Evolutionary conservation across 345 rosid genomes (phyloP).

Genomic region (Sisymbrium altissimum): DNA sequence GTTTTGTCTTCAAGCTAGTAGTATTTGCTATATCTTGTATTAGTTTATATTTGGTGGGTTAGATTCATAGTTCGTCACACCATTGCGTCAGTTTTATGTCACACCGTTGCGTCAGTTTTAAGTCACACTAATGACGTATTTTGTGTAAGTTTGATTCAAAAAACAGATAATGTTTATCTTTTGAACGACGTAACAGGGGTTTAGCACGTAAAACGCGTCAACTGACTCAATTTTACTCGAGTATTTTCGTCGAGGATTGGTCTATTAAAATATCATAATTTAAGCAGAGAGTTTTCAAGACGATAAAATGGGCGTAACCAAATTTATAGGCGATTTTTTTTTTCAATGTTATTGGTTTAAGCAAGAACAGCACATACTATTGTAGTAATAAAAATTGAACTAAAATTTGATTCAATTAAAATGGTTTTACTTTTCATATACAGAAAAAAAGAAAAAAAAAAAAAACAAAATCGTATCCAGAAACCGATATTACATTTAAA

Average conservation of each 20-base stretch:
- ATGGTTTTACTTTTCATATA: not conserved
- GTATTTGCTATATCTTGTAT: not conserved
- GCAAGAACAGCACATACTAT: no score
- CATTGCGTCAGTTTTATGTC: no score
- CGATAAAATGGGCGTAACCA: not conserved
- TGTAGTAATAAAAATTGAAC: not conserved
- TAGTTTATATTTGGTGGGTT: not conserved
- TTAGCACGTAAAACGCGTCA: not conserved
- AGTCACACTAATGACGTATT: conserved; percentile 4
- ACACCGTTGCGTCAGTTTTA: not conserved
- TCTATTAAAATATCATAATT: not conserved
- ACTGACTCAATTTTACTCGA: not conserved
- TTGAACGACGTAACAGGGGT: not conserved
- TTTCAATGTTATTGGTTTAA: no score
- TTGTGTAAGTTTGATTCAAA: not conserved
- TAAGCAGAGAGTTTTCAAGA: not conserved
- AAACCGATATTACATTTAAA: not conserved
- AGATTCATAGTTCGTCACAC: conserved; percentile 1
- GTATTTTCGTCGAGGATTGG: not conserved
- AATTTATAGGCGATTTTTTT: no score
- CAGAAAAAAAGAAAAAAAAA: not conserved
- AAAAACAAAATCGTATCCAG: not conserved
- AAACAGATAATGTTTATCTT: not conserved
- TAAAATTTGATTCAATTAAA: not conserved
- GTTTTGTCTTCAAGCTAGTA: not conserved